Percentiles rank a stretch among this genome's conserved stretches.
Conservation (phyloP, 2,329 filamentous ascomycete species). For the Exophiala aquamarina region DNA sequence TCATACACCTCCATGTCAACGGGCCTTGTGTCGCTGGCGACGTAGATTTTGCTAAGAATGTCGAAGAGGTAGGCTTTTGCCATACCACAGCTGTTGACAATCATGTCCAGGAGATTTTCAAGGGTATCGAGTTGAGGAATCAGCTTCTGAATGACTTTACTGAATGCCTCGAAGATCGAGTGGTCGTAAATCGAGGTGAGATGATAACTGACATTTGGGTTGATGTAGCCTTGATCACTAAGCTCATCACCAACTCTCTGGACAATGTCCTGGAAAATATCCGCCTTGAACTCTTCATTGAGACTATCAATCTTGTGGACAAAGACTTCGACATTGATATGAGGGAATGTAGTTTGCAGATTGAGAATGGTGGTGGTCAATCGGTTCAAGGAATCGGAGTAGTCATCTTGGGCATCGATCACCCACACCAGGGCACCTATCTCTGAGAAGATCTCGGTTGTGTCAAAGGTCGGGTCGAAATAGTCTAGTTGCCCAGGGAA, state of each 20-base stretch:
- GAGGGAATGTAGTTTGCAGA: slow-evolving; percentile 82
- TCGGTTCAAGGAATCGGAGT: slow-evolving; percentile 83
- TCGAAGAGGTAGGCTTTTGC: slow-evolving; percentile 99
- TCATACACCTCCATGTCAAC: slow-evolving; percentile 96
- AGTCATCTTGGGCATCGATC: slow-evolving; percentile 97
- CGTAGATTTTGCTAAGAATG: slow-evolving; percentile 97
- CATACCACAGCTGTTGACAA: slow-evolving; percentile 90
- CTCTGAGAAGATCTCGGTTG: slow-evolving; percentile 82
- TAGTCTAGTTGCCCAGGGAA: slow-evolving; percentile 95
- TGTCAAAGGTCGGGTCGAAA: slow-evolving; percentile 83
- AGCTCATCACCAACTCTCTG: slow-evolving; percentile 96
- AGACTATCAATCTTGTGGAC: slow-evolving; percentile 99
- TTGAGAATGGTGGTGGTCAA: slow-evolving; percentile 88
- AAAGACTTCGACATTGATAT: slow-evolving; percentile 97
- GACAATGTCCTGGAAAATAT: slow-evolving; percentile 94
- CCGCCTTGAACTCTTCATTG: slow-evolving; percentile 92
- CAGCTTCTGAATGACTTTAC: slow-evolving; percentile 96
- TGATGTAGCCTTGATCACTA: slow-evolving; percentile 88
- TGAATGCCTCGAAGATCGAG: slow-evolving; percentile 96
- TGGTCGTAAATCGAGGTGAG: slow-evolving; percentile 98
- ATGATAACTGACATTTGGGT: slow-evolving; percentile 91
- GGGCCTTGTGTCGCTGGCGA: slow-evolving; percentile 89
- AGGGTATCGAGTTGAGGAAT: slow-evolving; percentile 91
- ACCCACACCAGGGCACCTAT: slow-evolving; percentile 97
- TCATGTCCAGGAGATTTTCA: slow-evolving; percentile 88